Evolutionary conservation across 2,329 filamentous ascomycete genomes (phyloP).

Genomic region (Scytalidium sp.): DNA sequence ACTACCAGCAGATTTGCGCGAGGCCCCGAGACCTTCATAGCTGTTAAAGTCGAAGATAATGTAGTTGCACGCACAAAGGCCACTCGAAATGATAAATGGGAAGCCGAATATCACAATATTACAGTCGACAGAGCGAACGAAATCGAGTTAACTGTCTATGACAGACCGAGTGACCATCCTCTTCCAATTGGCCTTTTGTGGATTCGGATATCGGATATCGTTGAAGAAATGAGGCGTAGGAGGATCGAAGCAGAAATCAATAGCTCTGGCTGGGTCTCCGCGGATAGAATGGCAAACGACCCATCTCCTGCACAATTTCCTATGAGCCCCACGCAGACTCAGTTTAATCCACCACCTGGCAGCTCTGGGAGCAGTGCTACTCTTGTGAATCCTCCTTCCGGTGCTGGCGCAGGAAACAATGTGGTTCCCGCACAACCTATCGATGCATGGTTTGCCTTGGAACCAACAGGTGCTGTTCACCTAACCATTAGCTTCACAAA

Average conservation of each 20-base stretch:
- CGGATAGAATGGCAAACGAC: slow-evolving; percentile 82
- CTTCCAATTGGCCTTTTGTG: slow-evolving; percentile 93
- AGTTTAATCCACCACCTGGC: slow-evolving; percentile 41
- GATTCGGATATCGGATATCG: slow-evolving; percentile 95
- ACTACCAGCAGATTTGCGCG: slow-evolving; percentile 79
- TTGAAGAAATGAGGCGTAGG: slow-evolving; percentile 95
- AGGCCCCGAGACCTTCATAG: slow-evolving; percentile 91
- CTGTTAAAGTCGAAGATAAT: slow-evolving; percentile 94
- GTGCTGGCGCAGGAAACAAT: slow-evolving; percentile 27
- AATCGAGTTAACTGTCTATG: slow-evolving; percentile 95
- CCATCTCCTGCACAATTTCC: slow-evolving; percentile 53
- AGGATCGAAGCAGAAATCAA: slow-evolving; percentile 96
- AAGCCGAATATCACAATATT: slow-evolving; percentile 85
- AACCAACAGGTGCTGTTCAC: slow-evolving; percentile 90
- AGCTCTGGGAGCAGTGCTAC: slow-evolving; percentile 30
- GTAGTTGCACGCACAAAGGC: slow-evolving; percentile 85
- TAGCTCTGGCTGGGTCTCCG: slow-evolving; percentile 93
- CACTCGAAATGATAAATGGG: slow-evolving; percentile 85
- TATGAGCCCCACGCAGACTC: slow-evolving; percentile 47
- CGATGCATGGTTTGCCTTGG: slow-evolving; percentile 95
- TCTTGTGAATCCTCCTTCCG: slow-evolving; percentile 9
- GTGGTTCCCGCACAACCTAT: slow-evolving; percentile 53
- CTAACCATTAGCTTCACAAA: slow-evolving; percentile 91
- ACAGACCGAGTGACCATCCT: slow-evolving; percentile 86
- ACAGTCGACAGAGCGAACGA: slow-evolving; percentile 99